Evolutionary conservation across 2,329 filamentous ascomycete genomes (phyloP).

Genomic region (Sarocladium strictum): DNA sequence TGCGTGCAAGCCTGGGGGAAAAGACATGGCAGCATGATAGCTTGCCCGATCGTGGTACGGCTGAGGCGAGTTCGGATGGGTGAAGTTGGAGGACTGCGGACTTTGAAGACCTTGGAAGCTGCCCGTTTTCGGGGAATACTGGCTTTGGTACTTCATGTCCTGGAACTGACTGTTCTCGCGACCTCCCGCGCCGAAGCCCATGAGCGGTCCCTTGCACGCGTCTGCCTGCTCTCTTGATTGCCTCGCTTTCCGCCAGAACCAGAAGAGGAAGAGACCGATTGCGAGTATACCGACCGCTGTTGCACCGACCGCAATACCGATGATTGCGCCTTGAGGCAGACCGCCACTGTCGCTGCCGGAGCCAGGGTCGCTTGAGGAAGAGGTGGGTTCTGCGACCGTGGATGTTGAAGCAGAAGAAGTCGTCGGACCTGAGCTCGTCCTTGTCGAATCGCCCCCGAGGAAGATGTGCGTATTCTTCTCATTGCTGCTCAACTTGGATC

Average conservation of each 20-base stretch:
- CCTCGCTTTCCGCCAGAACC: constrained; percentile 10
- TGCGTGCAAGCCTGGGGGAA: not conserved
- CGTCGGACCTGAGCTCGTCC: not conserved
- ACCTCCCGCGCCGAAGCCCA: not conserved
- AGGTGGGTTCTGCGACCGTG: not conserved
- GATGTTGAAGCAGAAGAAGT: not conserved
- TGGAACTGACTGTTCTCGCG: constrained; percentile 7
- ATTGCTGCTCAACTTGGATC: constrained; percentile 10
- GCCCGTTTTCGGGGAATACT: not conserved
- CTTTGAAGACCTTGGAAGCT: not conserved
- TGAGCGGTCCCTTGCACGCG: not conserved
- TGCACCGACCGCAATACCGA: constrained; percentile 31
- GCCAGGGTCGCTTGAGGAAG: not conserved
- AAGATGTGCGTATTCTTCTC: constrained; percentile 7
- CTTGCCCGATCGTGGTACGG: not conserved
- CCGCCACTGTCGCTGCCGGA: constrained; percentile 16
- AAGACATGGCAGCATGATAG: not conserved
- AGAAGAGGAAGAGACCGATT: constrained; percentile 22
- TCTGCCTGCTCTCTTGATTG: not conserved
- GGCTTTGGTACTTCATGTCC: constrained; percentile 2
- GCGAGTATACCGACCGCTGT: constrained; percentile 22
- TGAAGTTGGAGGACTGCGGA: not conserved
- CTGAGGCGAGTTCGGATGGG: not conserved
- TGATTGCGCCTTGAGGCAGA: constrained; percentile 27
- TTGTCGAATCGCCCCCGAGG: not conserved